Base-by-base conservation (phyloP, 2,329 filamentous ascomycete genomes). In the Zymoseptoria crescenta region DNA sequence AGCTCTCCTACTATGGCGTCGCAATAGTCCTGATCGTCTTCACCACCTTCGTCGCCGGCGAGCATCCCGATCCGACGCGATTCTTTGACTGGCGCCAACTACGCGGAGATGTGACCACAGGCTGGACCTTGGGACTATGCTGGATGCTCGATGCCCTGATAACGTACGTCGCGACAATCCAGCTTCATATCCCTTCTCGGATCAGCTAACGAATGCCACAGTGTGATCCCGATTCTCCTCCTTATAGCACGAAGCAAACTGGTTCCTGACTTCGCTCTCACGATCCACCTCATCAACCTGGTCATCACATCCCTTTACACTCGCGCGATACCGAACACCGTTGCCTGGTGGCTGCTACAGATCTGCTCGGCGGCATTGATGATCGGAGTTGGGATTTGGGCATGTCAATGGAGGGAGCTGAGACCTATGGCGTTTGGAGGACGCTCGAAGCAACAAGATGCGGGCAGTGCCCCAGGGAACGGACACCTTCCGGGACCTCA, bases 261-360 rank as follows among this genome's bases (percentile, higher is more conserved):
- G 61, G 89, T 97, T 55, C 91, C 91, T 66, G 94, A 99, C 76
- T 99, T 97, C 73, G 89, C 91, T 30, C 79, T 96, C 24, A 96
- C 93, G 2, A 83, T 96, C 19, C 91, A 96, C 76, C 83, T 89
- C 72, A 78, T 96, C 49, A 89, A 96, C 73, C 82, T 96, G 56
- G 64, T 94, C 68, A 74, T 90, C 68, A 89, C 89, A 28, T 87
- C 86, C 20, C 73, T 96, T 35, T 96, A 96, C 75, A 87, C 89
- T 2, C 85, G 85, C 68, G 81, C 83, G 8, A 72, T 97, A 28
- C 94, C 94, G 1, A 80, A 82, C 8, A 87, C 93, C 73, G 76
- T 85, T 64, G 87, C 95, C 68, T 99, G 94, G 94, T 99, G 94
- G 93, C 78, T 76, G 1, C 73, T 89, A 0, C 86, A 89, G 70